Evolutionary conservation across 768 basidiomycete species (phyloP).

Genomic region (Sutorius australiensis): DNA sequence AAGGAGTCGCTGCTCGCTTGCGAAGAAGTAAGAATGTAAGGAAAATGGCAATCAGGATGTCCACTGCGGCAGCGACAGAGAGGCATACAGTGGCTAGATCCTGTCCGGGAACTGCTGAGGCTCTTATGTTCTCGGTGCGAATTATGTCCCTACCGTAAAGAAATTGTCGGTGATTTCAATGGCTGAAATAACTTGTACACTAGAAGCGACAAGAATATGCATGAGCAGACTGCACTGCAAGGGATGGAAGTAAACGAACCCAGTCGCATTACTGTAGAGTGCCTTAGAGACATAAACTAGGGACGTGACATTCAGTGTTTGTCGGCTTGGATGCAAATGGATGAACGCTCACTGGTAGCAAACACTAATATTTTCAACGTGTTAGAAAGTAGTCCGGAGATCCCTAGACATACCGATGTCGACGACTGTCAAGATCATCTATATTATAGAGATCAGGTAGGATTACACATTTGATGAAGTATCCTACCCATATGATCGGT

Average conservation of each 20-base stretch:
- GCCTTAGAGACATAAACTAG: slow-evolving; percentile 3
- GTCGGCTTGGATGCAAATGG: neutral
- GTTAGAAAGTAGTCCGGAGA: too few relatives aligned
- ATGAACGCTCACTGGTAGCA: neutral
- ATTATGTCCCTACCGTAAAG: neutral
- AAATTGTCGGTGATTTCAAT: neutral
- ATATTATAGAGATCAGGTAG: too few relatives aligned
- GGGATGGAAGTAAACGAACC: neutral
- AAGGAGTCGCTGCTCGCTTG: neutral
- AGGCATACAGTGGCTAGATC: neutral
- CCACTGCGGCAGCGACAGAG: neutral
- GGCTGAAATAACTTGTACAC: neutral
- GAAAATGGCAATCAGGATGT: slow-evolving; percentile 3
- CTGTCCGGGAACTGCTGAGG: neutral
- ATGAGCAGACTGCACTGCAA: neutral
- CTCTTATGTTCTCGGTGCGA: too few relatives aligned
- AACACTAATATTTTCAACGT: neutral
- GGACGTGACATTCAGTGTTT: neutral
- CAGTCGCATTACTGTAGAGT: neutral
- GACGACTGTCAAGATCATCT: too few relatives aligned
- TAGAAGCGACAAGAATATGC: neutral
- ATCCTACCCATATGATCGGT: too few relatives aligned
- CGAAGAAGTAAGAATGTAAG: slow-evolving; percentile 2
- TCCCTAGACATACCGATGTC: too few relatives aligned
- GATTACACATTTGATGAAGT: too few relatives aligned